phyloP scores from a whole-genome alignment of 176 grass and related monocot species.

The Ensete ventricosum region DNA sequence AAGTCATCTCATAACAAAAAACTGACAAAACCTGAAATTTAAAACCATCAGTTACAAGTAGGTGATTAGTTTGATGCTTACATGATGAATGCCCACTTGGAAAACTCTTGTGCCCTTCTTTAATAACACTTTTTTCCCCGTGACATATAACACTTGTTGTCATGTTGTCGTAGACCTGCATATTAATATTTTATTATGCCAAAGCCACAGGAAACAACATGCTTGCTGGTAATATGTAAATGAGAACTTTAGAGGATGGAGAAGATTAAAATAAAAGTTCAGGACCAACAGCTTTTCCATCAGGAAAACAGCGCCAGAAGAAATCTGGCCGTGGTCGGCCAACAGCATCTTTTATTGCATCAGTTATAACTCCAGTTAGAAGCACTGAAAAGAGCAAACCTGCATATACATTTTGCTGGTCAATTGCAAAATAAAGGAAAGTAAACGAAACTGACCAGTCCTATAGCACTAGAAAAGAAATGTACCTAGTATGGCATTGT shows the following conservation, averaged over 20 bases:
- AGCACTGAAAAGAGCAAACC: neutral
- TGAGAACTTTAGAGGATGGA: neutral
- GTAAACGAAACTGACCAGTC: neutral
- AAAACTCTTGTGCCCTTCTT: neutral
- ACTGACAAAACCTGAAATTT: neutral
- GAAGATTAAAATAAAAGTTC: neutral
- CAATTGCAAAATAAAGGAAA: neutral
- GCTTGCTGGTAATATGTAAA: neutral
- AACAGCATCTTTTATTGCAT: constrained; percentile 3
- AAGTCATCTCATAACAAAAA: too few relatives aligned
- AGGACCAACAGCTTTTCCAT: neutral
- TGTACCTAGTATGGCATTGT: constrained; percentile 3
- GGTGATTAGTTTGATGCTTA: neutral
- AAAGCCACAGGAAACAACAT: neutral
- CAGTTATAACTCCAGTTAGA: constrained; percentile 4
- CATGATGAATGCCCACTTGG: constrained; percentile 3
- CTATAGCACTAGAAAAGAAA: neutral
- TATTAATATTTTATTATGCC: neutral
- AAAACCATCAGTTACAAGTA: neutral
- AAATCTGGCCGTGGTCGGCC: constrained; percentile 5
- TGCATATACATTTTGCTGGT: neutral
- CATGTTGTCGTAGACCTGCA: neutral
- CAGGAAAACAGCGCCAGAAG: constrained; percentile 9
- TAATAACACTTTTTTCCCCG: constrained; percentile 2
- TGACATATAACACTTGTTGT: neutral